Percentiles rank a stretch among this genome's conserved stretches.
Conservation (phyloP, 441 rosid genomes). For the Adansonia gregorii region DNA sequence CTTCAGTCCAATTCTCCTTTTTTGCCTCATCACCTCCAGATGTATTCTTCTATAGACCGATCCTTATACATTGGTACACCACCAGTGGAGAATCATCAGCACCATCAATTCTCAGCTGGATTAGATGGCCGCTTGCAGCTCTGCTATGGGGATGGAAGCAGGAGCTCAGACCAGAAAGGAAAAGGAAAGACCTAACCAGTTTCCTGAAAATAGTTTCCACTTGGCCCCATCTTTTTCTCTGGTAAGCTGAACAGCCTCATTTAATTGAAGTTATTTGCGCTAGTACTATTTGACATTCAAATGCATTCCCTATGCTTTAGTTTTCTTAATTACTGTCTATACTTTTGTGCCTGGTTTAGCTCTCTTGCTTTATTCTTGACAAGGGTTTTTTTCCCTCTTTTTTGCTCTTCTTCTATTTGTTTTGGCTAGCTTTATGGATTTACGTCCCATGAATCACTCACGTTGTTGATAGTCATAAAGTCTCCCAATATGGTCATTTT, state of each 20-base stretch:
- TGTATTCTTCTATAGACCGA: constrained; percentile 70
- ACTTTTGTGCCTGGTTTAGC: constrained; percentile 13
- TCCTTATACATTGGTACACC: constrained; percentile 65
- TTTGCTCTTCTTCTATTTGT: not conserved
- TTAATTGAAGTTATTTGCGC: not conserved
- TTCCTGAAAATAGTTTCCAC: constrained; percentile 26
- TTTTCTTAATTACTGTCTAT: not conserved
- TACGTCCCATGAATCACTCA: constrained; percentile 33
- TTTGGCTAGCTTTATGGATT: constrained; percentile 29
- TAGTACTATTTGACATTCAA: not conserved
- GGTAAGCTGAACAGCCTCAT: constrained; percentile 37
- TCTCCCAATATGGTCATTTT: constrained; percentile 35
- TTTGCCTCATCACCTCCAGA: constrained; percentile 69
- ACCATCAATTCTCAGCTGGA: constrained; percentile 65
- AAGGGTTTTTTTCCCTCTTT: not conserved
- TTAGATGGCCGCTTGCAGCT: constrained; percentile 74
- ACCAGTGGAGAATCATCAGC: constrained; percentile 67
- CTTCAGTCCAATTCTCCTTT: constrained; percentile 99
- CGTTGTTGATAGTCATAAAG: constrained; percentile 59
- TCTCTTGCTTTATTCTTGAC: constrained; percentile 8
- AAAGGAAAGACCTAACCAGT: constrained; percentile 69
- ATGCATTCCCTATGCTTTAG: not conserved
- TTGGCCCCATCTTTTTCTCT: constrained; percentile 37
- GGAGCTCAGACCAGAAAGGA: constrained; percentile 74
- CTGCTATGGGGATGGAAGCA: constrained; percentile 70